Evolutionary conservation across 2,329 filamentous ascomycete species (phyloP), one percentile per base, ranked within the genome.

Genomic region (Hypoxylon rubiginosum): DNA sequence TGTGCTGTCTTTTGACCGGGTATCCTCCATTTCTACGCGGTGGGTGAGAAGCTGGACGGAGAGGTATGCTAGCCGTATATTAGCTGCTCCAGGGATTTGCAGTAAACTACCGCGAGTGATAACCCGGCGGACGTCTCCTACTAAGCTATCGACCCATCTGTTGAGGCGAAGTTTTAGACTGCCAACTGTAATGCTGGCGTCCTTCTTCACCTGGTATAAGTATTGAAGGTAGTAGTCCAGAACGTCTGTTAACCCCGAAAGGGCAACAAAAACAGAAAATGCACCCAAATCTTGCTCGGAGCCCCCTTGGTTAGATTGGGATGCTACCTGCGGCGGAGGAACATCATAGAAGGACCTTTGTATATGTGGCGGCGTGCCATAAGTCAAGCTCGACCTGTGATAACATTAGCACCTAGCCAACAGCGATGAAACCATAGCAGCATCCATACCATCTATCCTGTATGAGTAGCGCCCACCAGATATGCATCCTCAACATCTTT

Each of bases 401-500:
- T 19, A 24, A 15, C 32, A 17, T 52, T 10, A 51, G 45, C 11
- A 6, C 15, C 8, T 19, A 58, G 2, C 6, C 11, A 11, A 21
- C 8, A 15, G 3, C 2, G n/a, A 43, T 32, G 17, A 8, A 17
- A 21, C 24, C 15, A 21, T 2, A 21, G 21, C 15, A 4, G 13
- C 13, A 10, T 34, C 70, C 76, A 55, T 75, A 86, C 86, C 86
- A 88, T 56, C 82, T 79, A 71, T 89, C 86, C 53, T 87, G 82
- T 9, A 88, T 78, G 13, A 86, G 68, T 0, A 88, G 73, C 8
- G 81, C 79, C 86, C 86, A 88, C 86, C 86, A 88, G 1, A 87
- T 82, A 56, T 82, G 80, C 68, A 86, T 83, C 24, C 86, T 75
- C 4, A 86, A 67, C 10, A 78, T 74, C 71, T 88, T 88, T 67